Conservation (phyloP, 192 early-diverging fungal genomes). For the Pecoramyces ruminantium region DNA sequence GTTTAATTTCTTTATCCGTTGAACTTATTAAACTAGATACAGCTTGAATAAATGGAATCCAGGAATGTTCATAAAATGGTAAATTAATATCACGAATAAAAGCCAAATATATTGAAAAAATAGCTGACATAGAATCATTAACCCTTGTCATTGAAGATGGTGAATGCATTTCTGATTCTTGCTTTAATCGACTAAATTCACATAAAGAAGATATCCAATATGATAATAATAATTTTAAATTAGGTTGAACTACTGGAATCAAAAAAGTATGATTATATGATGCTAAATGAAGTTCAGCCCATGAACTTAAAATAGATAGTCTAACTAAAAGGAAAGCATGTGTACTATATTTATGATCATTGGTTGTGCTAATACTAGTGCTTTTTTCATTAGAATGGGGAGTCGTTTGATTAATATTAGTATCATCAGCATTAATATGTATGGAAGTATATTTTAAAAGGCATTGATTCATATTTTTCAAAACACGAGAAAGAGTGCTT, state of each 20-base stretch:
- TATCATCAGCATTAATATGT: conserved; percentile 25
- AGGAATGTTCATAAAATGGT: conserved; percentile 35
- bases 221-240: conserved; percentile 6
- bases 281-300: conserved; percentile 60
- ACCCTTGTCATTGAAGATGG: not conserved
- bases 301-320: conserved; percentile 56
- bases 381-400: not conserved
- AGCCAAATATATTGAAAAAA: conserved; percentile 7
- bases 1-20: not conserved
- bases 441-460: conserved; percentile 41
- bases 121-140: conserved; percentile 7
- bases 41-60: conserved; percentile 16
- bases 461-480: conserved; percentile 49
- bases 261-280: conserved; percentile 41
- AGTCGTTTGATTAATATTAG: conserved; percentile 14
- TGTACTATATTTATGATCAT: conserved; percentile 39
- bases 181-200: not conserved
- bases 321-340: conserved; percentile 64
- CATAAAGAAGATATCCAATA: not conserved
- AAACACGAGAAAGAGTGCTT: conserved; percentile 43
- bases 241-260: conserved; percentile 38
- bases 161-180: not conserved
- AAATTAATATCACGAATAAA: conserved; percentile 35
- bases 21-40: conserved; percentile 9
- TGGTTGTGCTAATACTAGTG: conserved; percentile 1